These are phyloP conservation scores for Jamesozyma gamospora DNA, from an alignment of 805 yeast genomes.

Conservation along the genomic window DNA sequence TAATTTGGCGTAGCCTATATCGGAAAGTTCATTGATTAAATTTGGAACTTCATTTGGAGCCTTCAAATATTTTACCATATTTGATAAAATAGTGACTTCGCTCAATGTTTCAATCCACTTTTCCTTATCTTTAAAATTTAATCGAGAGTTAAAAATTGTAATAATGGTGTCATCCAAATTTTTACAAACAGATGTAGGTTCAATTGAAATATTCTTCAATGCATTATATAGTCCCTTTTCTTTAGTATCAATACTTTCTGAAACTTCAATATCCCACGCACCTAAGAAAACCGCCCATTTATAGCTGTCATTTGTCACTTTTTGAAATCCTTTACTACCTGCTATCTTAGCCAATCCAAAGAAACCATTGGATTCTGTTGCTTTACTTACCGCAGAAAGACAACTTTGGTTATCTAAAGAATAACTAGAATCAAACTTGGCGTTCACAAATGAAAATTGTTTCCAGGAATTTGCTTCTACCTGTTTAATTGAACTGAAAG, in stretches of 20 bases:
- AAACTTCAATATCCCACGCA: conserved; percentile 63
- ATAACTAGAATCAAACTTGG: conserved; percentile 40
- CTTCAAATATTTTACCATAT: conserved; percentile 1
- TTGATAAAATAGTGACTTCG: conserved; percentile 9
- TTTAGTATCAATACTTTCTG: conserved; percentile 30
- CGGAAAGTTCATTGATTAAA: conserved; percentile 1
- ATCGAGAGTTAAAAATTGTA: conserved; percentile 1
- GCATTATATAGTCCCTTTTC: conserved; percentile 43
- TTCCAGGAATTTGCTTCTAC: conserved; percentile 30
- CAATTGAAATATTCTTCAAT: conserved; percentile 33
- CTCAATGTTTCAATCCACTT: conserved; percentile 17
- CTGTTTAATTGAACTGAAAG: conserved; percentile 34
- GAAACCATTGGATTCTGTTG: conserved; percentile 44
- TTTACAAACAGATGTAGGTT: neutral
- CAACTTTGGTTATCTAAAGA: neutral
- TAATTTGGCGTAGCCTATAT: conserved; percentile 4
- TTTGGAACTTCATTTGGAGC: neutral
- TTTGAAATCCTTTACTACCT: conserved; percentile 23
- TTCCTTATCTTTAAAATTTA: conserved; percentile 5
- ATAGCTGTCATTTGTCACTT: conserved; percentile 26
- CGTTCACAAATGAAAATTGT: conserved; percentile 45
- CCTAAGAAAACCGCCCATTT: conserved; percentile 70
- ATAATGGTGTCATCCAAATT: conserved; percentile 5
- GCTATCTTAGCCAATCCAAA: conserved; percentile 43
- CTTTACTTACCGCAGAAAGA: too few relatives aligned